phyloP scores from a whole-genome alignment of 345 rosid species.

The Eucalyptus regnans region DNA sequence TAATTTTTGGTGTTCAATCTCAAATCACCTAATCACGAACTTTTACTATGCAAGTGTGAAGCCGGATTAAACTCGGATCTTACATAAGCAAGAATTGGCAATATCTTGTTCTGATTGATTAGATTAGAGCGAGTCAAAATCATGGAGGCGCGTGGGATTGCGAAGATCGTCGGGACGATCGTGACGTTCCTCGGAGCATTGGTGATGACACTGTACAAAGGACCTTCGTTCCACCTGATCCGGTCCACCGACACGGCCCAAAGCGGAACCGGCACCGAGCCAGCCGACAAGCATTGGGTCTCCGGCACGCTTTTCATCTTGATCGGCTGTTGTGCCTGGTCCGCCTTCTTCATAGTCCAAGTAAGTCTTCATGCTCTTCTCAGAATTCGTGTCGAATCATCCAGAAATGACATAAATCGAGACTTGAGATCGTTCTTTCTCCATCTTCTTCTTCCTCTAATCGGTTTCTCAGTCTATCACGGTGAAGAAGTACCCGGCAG shows the following conservation, averaged over 20 bases:
- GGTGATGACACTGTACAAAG: conserved; percentile 63
- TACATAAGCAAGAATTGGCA: not conserved
- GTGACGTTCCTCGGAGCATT: conserved; percentile 59
- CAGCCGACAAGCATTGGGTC: conserved; percentile 40
- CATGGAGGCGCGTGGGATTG: conserved; percentile 33
- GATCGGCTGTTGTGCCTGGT: conserved; percentile 64
- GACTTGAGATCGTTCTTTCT: not conserved
- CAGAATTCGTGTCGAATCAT: not conserved
- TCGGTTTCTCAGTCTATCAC: conserved; percentile 33
- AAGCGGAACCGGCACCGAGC: not conserved
- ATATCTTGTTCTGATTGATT: not conserved
- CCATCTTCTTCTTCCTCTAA: not conserved
- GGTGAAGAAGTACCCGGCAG: conserved; percentile 48
- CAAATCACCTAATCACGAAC: not conserved
- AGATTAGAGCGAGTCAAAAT: conserved; percentile 48
- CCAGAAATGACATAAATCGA: not conserved
- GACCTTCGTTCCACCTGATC: conserved; percentile 35
- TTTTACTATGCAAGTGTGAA: not conserved
- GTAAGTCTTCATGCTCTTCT: conserved; percentile 5
- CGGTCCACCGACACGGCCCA: conserved; percentile 6
- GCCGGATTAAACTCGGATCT: not conserved
- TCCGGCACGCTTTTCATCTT: conserved; percentile 55
- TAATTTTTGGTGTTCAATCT: not conserved
- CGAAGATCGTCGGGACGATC: conserved; percentile 53
- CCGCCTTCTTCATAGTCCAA: conserved; percentile 50